Conservation (phyloP, 1,284 basidiomycete species). For the Boletellus deceptivus region DNA sequence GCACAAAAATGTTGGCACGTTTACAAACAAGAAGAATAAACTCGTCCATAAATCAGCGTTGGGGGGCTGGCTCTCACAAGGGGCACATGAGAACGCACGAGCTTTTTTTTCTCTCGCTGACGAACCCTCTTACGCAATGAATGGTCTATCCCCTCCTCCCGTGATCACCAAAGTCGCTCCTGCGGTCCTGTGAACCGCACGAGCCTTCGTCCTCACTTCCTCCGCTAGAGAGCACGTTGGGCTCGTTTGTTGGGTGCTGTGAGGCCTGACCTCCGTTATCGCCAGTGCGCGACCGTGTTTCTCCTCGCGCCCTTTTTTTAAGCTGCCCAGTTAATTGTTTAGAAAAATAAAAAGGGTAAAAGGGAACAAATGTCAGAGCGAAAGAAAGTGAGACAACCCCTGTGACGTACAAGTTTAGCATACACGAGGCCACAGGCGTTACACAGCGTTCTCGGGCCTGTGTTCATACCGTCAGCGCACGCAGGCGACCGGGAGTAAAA, state of each 20-base stretch:
- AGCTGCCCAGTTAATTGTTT: slow-evolving; percentile 21
- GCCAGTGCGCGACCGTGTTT: slow-evolving; percentile 23
- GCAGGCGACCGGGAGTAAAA: slow-evolving; percentile 26
- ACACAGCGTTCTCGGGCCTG: slow-evolving; percentile 56
- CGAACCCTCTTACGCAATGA: slow-evolving; percentile 20
- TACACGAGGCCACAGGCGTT: slow-evolving; percentile 61
- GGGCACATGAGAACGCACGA: slow-evolving; percentile 23
- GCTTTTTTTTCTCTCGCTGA: slow-evolving; percentile 5
- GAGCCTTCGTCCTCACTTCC: slow-evolving; percentile 37
- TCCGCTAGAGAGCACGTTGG: slow-evolving; percentile 29
- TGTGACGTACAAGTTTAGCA: slow-evolving; percentile 52
- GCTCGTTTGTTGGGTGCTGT: slow-evolving; percentile 29
- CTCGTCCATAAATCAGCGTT: slow-evolving; percentile 20
- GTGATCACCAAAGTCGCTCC: slow-evolving; percentile 35
- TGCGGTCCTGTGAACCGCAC: slow-evolving; percentile 37
- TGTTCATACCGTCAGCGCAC: slow-evolving; percentile 19
- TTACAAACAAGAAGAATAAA: slow-evolving; percentile 7
- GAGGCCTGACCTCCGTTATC: slow-evolving; percentile 31
- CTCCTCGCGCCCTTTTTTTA: slow-evolving; percentile 39
- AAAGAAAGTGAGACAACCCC: slow-evolving; percentile 11
- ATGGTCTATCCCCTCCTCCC: slow-evolving; percentile 31
- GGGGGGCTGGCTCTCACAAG: slow-evolving; percentile 6
- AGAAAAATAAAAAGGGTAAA: background rate
- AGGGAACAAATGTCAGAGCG: slow-evolving; percentile 15
- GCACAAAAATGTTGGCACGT: slow-evolving; percentile 7